These are phyloP conservation scores for Penicillium sp. DNA, from an alignment of 2,329 filamentous ascomycete genomes.

Conservation along the genomic window DNA sequence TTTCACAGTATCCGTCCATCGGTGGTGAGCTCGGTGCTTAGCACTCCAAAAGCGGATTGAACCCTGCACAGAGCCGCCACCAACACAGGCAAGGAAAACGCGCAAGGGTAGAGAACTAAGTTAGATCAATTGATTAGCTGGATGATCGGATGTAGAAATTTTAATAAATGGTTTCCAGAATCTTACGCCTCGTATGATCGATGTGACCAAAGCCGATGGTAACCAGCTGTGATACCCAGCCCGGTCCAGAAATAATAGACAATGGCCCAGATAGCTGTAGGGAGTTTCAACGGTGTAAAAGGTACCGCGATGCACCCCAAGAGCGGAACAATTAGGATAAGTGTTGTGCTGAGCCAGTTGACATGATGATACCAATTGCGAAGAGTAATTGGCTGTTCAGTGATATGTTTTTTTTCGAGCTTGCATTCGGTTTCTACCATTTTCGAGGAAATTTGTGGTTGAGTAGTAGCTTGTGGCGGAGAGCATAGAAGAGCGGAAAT, in stretches of 20 bases:
- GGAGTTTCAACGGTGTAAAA: slow-evolving; percentile 74
- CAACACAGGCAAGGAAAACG: slow-evolving; percentile 8
- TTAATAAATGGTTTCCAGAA: not conserved
- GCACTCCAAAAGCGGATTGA: slow-evolving; percentile 11
- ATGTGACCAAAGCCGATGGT: slow-evolving; percentile 16
- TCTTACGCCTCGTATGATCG: slow-evolving; percentile 9
- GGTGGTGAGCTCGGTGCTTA: slow-evolving; percentile 16
- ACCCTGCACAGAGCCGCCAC: slow-evolving; percentile 11
- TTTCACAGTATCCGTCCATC: slow-evolving; percentile 14
- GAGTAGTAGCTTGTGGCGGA: not conserved
- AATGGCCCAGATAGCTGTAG: slow-evolving; percentile 75
- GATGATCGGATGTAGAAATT: not conserved
- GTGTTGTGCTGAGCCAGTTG: slow-evolving; percentile 86
- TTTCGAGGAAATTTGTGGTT: not conserved
- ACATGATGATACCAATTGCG: slow-evolving; percentile 90
- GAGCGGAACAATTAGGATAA: slow-evolving; percentile 79
- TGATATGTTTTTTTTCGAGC: slow-evolving; percentile 63
- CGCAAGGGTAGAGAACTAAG: slow-evolving; percentile 35
- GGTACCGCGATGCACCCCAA: slow-evolving; percentile 73
- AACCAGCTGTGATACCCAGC: slow-evolving; percentile 72
- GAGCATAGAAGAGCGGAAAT: not conserved
- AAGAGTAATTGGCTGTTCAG: slow-evolving; percentile 77
- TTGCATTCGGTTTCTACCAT: not conserved
- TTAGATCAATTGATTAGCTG: not conserved
- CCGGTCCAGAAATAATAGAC: slow-evolving; percentile 83